Base-by-base conservation (phyloP, 305 asterid genomes). In the Euphrasia arctica region DNA sequence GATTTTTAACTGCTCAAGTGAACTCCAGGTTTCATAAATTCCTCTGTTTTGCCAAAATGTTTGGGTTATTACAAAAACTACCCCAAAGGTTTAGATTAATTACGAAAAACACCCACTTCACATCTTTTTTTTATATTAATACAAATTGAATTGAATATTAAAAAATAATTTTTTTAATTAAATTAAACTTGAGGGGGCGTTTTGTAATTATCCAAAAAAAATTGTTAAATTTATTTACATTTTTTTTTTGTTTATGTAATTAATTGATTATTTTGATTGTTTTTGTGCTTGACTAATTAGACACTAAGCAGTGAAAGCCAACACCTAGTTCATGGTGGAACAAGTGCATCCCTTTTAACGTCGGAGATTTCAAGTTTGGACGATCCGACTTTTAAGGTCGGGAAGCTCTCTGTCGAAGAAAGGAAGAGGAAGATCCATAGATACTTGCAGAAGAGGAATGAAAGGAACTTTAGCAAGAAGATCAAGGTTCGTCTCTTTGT, bases 401-500 rank as follows among this genome's bases (percentile, higher is more conserved):
- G 97, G 2, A 92, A 88, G 54, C 83, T 88, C 56, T 82, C 97
- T 0, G 86, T 74, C 22, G 97, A 92, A 78, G 98, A 82, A 79
- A 85, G 94, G 76, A 87, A 84, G 77, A 80, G 87, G 67, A 92
- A 89, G 77, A 89, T 92, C 69, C 87, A 83, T 56, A 78, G 93
- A 75, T 92, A 92, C 71, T 64, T 85, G 91, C 80, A 85, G 94
- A 92, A 92, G 72, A 79, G 95, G 65, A 92, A 92, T 42, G 91
- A 89, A 70, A 85, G 98, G 65, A 92, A 89, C 73, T 92, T 89
- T 58, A 87, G 91, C 86, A 92, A 92, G 93, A 92, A 89, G 83
- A 89, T 92, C 72, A 92, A 92, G 96, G 98, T 85, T 57, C 9
- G 50, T 62, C 39, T 58, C 64, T 49, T 71, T 57, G 4, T 58